These are phyloP conservation scores for Debaryomyces fabryi DNA, from an alignment of 1,139 yeast species.

Conservation along the genomic window DNA sequence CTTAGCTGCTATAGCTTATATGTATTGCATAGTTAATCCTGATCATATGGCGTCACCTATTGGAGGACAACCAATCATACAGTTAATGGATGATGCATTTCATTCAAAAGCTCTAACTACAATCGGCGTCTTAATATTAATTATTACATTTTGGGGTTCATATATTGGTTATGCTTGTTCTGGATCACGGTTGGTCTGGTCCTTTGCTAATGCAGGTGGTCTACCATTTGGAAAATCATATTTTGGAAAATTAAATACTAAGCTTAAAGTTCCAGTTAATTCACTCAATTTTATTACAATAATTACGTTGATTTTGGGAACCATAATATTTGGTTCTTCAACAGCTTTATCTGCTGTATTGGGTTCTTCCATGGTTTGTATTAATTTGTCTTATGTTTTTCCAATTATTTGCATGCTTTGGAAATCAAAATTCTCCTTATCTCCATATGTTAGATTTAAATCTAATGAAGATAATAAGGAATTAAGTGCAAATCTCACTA, in stretches of 20 bases:
- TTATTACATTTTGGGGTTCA: conserved; percentile 26
- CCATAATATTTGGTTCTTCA: conserved; percentile 28
- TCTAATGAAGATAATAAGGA: conserved; percentile 14
- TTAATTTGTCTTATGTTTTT: conserved; percentile 30
- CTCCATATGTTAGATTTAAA: conserved; percentile 18
- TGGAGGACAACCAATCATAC: conserved; percentile 33
- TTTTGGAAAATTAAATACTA: conserved; percentile 23
- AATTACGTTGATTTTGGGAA: conserved; percentile 24
- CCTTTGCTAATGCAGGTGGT: conserved; percentile 32
- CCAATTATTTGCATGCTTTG: conserved; percentile 29
- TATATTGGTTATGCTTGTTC: conserved; percentile 24
- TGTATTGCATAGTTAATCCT: conserved; percentile 27
- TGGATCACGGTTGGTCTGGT: conserved; percentile 31
- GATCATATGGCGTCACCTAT: conserved; percentile 24
- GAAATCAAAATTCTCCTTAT: conserved; percentile 19
- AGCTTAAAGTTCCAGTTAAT: conserved; percentile 27
- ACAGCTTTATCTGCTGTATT: conserved; percentile 32
- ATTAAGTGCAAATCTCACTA: conserved; percentile 14
- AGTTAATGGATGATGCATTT: conserved; percentile 31
- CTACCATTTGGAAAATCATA: conserved; percentile 26
- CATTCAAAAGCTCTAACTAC: conserved; percentile 28
- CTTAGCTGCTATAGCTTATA: conserved; percentile 27
- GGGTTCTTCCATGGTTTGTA: conserved; percentile 34
- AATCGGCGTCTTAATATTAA: conserved; percentile 25
- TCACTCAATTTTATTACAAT: conserved; percentile 19